These are phyloP conservation scores for Cladosporium sp. DNA, from an alignment of 2,329 filamentous ascomycete genomes.

Conservation along the genomic window DNA sequence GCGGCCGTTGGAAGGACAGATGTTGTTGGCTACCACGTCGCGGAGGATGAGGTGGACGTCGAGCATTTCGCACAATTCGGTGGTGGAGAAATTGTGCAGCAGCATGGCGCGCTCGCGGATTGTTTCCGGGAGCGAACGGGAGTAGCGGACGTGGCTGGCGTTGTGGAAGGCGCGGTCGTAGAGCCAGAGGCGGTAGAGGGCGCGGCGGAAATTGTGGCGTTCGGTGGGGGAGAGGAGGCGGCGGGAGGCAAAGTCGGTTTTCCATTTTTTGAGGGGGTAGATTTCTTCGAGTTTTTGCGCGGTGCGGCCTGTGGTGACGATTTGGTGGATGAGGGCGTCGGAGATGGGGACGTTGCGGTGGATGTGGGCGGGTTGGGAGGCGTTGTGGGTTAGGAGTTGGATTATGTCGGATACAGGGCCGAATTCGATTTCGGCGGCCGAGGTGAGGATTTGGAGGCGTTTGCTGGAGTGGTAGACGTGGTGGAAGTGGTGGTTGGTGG, in stretches of 20 bases:
- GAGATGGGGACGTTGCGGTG: conserved; percentile 50
- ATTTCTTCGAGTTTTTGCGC: conserved; percentile 56
- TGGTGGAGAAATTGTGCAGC: conserved; percentile 54
- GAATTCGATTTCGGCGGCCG: conserved; percentile 51
- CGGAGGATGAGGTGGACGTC: conserved; percentile 53
- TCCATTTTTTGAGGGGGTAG: conserved; percentile 62
- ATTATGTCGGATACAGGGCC: conserved; percentile 55
- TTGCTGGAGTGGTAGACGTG: conserved; percentile 49
- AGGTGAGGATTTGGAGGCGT: conserved; percentile 50
- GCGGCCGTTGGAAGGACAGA: conserved; percentile 59
- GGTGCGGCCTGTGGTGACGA: conserved; percentile 49
- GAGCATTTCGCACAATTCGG: conserved; percentile 55
- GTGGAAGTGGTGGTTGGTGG: conserved; percentile 52
- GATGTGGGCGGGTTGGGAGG: conserved; percentile 53
- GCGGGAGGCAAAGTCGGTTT: conserved; percentile 49
- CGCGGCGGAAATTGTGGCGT: conserved; percentile 49
- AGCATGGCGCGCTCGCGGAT: conserved; percentile 51
- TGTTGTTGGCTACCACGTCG: conserved; percentile 52
- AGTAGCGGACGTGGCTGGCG: conserved; percentile 45
- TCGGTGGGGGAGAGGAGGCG: conserved; percentile 49
- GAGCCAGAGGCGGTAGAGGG: conserved; percentile 58
- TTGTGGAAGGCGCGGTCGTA: conserved; percentile 56
- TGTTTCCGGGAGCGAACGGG: conserved; percentile 43
- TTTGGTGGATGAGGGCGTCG: conserved; percentile 50
- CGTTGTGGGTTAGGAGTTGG: conserved; percentile 57